phyloP scores from a whole-genome alignment of 2,329 filamentous ascomycete species.

The Diaporthe aspalathi region DNA sequence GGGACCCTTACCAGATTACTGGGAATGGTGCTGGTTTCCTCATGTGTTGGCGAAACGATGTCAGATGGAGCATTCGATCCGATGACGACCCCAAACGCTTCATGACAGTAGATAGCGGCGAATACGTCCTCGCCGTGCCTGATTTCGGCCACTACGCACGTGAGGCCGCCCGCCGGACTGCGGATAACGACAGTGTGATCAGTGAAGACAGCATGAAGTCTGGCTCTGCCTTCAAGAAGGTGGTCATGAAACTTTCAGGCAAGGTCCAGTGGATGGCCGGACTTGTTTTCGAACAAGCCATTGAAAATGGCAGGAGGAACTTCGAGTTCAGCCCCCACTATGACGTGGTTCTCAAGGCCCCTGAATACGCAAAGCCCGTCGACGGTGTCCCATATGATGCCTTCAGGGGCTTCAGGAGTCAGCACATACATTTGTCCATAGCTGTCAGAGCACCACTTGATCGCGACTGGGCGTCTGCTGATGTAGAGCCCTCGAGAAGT shows the following conservation, averaged over 20 bases:
- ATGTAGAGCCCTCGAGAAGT: constrained; percentile 81
- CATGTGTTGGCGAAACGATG: constrained; percentile 98
- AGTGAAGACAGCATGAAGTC: constrained; percentile 75
- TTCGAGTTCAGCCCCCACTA: constrained; percentile 96
- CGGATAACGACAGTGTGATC: constrained; percentile 68
- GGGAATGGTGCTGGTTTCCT: constrained; percentile 94
- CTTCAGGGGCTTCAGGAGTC: constrained; percentile 95
- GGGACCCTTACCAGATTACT: constrained; percentile 93
- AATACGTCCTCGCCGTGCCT: constrained; percentile 93
- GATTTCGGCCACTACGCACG: constrained; percentile 92
- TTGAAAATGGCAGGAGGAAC: constrained; percentile 76
- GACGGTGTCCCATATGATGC: constrained; percentile 79
- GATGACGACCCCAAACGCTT: constrained; percentile 91
- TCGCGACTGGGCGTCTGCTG: constrained; percentile 84
- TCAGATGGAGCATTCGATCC: constrained; percentile 85
- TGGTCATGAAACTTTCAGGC: constrained; percentile 97
- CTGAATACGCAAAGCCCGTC: constrained; percentile 74
- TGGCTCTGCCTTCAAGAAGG: constrained; percentile 94
- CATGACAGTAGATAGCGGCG: constrained; percentile 94
- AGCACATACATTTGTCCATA: constrained; percentile 95
- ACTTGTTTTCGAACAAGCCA: constrained; percentile 89
- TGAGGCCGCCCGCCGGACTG: constrained; percentile 64
- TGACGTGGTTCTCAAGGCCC: constrained; percentile 86
- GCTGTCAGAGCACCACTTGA: constrained; percentile 88
- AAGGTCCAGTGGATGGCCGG: constrained; percentile 94